Base-by-base conservation (phyloP, 805 yeast species). In the Candida cerambycidarum region DNA sequence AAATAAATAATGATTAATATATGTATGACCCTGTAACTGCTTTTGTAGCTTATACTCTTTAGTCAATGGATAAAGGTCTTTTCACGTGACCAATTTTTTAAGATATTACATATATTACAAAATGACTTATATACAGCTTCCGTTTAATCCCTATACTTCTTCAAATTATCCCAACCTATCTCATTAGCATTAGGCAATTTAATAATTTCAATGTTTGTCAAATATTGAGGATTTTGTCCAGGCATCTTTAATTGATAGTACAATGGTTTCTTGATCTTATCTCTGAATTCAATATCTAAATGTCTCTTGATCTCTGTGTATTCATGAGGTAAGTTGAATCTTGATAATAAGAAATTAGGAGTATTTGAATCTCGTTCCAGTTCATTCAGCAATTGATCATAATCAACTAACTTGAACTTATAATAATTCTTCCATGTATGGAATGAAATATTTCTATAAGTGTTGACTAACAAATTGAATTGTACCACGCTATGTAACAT, bases 401-500 rank as follows among this genome's bases (percentile, higher is more conserved):
- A 69, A 47, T 70, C 75, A 9, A 59, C 57, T 46, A 50, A 42
- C 43, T 67, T 68, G 55, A 69, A 70, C 41, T 61, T 59, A 49
- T 59, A 70, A 54, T 67, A 70, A 19, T 61, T 54, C 11, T 53
- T 39, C 75, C 75, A 70, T 0, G 73, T 70, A 19, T 67, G 67
- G 10, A 51, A 56, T 1, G 73, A 56, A 30, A 70, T 63, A 19
- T 61, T 65, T 28, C 76, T 51, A 46, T 68, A 70, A 6, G 72
- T 55, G 49, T 70, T 70, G 11, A 64, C 48, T 35, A 70, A 56
- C 13, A 69, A 44, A 44, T 70, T 70, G 53, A 67, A 70, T 43
- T 67, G 71, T 29, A 63, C 56, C 39, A 62, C 65, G 45, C 67
- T 69, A 46, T 70, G 76, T n/a, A 70, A 51, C 69, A 70, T 67